phyloP scores from a whole-genome alignment of 2,329 filamentous ascomycete species.

The Albifimbria verrucaria region DNA sequence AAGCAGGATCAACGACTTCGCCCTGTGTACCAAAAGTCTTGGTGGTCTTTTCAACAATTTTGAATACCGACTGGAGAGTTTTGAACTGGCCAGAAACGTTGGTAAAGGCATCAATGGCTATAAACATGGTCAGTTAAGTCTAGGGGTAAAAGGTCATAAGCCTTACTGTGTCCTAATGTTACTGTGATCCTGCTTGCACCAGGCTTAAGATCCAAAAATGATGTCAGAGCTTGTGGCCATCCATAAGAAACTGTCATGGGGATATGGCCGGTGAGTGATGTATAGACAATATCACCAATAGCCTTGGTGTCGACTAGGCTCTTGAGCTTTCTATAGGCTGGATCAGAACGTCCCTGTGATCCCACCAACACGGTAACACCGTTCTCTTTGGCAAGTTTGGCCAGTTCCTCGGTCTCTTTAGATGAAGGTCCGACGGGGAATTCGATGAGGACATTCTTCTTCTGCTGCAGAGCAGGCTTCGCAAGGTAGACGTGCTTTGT shows the following conservation, averaged over 20 bases:
- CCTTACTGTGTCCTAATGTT: not conserved
- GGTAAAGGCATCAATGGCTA: conserved; percentile 29
- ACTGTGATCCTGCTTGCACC: not conserved
- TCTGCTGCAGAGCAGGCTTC: conserved; percentile 39
- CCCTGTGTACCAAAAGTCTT: conserved; percentile 17
- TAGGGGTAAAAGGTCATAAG: not conserved
- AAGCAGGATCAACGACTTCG: conserved; percentile 14
- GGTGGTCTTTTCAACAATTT: conserved; percentile 13
- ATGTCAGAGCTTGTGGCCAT: conserved; percentile 2
- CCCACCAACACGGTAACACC: conserved; percentile 38
- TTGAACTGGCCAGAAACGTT: conserved; percentile 29
- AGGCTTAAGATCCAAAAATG: not conserved
- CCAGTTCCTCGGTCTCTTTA: conserved; percentile 33
- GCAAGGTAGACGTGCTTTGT: conserved; percentile 41
- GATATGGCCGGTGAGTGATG: conserved; percentile 32
- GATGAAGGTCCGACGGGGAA: conserved; percentile 46
- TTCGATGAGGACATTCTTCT: conserved; percentile 49
- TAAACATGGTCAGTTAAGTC: not conserved
- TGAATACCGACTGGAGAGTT: conserved; percentile 19
- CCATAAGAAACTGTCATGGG: conserved; percentile 20
- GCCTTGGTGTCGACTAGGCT: conserved; percentile 36
- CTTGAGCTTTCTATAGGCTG: conserved; percentile 36
- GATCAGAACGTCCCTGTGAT: conserved; percentile 42
- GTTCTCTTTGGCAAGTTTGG: conserved; percentile 23
- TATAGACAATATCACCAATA: conserved; percentile 46